Evolutionary conservation across 345 rosid genomes (phyloP).

Genomic region (Mangifera indica): DNA sequence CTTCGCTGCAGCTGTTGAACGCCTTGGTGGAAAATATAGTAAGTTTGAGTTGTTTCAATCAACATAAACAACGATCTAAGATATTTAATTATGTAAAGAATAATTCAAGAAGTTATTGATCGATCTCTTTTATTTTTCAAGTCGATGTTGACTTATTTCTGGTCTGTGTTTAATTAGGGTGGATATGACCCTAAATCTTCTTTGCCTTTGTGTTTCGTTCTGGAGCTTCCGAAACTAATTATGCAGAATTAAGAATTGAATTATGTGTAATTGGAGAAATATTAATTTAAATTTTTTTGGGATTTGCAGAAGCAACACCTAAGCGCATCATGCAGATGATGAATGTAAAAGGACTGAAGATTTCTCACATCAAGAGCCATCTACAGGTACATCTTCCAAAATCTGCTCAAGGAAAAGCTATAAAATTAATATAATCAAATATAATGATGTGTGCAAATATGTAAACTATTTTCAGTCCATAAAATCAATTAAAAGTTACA

Average conservation of each 20-base stretch:
- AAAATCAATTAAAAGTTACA: neutral
- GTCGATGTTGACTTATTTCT: no score
- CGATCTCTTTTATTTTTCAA: no score
- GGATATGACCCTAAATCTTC: neutral
- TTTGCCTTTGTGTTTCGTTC: no score
- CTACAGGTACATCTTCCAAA: constrained; percentile 37
- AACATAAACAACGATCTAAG: neutral
- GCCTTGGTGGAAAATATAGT: constrained; percentile 52
- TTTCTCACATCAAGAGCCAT: constrained; percentile 56
- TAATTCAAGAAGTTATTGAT: no score
- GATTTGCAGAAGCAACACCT: constrained; percentile 45
- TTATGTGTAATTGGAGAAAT: no score
- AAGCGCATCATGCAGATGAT: constrained; percentile 48
- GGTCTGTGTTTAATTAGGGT: no score
- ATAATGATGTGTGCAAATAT: no score
- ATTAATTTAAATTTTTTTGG: neutral
- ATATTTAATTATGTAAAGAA: no score
- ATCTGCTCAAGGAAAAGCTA: neutral
- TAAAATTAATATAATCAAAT: no score
- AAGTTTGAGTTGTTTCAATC: constrained; percentile 17
- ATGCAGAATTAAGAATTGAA: no score
- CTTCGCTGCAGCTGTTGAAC: constrained; percentile 33
- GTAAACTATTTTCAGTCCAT: no score
- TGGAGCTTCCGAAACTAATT: no score
- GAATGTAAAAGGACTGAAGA: constrained; percentile 38